Percentiles rank a stretch among this genome's conserved stretches.
These are phyloP conservation scores for Pyrenula aspistea DNA, from an alignment of 495 filamentous ascomycete genomes.

Conservation along the genomic window DNA sequence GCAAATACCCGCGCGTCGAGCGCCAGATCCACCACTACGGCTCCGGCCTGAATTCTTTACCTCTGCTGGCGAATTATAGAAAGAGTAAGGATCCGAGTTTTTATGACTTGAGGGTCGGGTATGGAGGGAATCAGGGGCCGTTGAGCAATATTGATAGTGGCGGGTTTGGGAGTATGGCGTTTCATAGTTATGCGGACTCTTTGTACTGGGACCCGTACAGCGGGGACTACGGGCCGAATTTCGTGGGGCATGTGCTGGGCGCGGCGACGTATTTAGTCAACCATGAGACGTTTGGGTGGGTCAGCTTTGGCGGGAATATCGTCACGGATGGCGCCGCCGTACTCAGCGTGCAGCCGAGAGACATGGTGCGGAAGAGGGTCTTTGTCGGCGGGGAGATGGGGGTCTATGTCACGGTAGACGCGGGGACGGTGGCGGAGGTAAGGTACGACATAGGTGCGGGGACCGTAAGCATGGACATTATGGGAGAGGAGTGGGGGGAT, in stretches of 20 bases:
- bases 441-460: slow-evolving; percentile 5
- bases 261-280: slow-evolving; percentile 29
- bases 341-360: slow-evolving; percentile 20
- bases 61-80: slow-evolving; percentile 32
- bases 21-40: slow-evolving; percentile 47
- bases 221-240: slow-evolving; percentile 39
- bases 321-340: slow-evolving; percentile 2
- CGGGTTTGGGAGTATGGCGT: slow-evolving; percentile 35
- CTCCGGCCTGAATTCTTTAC: slow-evolving; percentile 37
- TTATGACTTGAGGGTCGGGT: slow-evolving; percentile 33
- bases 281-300: slow-evolving; percentile 22
- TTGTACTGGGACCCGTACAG: slow-evolving; percentile 38
- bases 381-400: slow-evolving; percentile 26
- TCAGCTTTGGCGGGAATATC: slow-evolving; percentile 30
- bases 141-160: slow-evolving; percentile 36
- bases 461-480: not conserved
- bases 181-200: slow-evolving; percentile 39
- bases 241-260: slow-evolving; percentile 31
- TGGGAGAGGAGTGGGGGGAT: not conserved
- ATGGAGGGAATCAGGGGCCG: slow-evolving; percentile 32
- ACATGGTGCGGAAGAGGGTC: slow-evolving; percentile 25
- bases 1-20: slow-evolving; percentile 37
- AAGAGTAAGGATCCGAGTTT: slow-evolving; percentile 13
- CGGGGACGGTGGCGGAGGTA: slow-evolving; percentile 23
- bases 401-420: slow-evolving; percentile 25